phyloP scores from a whole-genome alignment of 2,329 filamentous ascomycete species.

The Xylariaceae sp. region DNA sequence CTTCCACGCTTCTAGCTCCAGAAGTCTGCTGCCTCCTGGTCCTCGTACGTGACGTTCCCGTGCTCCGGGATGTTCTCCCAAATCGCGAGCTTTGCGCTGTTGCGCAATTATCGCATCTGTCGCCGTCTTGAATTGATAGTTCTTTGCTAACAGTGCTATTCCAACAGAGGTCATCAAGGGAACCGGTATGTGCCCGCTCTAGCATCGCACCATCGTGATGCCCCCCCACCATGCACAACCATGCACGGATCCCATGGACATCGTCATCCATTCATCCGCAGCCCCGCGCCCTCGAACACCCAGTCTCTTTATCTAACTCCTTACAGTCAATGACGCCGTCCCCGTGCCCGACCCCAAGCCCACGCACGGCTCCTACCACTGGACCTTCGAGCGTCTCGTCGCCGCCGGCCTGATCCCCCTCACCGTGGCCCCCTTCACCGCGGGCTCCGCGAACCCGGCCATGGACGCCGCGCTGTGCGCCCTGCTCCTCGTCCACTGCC shows the following conservation, averaged over 20 bases:
- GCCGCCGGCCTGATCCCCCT: conserved; percentile 79
- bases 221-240: neutral
- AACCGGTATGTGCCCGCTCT: conserved; percentile 51
- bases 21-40: conserved; percentile 72
- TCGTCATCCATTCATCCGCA: neutral
- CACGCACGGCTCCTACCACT: conserved; percentile 93
- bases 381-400: conserved; percentile 88
- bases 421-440: conserved; percentile 84
- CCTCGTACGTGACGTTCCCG: conserved; percentile 60
- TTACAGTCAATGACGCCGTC: conserved; percentile 79
- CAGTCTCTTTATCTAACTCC: neutral
- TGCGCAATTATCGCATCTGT: conserved; percentile 2
- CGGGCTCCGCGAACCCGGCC: conserved; percentile 83
- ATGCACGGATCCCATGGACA: neutral
- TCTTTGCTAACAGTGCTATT: conserved; percentile 39
- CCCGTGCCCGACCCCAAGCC: conserved; percentile 67
- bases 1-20: conserved; percentile 79
- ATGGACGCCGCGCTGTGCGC: conserved; percentile 82
- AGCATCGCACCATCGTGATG: neutral
- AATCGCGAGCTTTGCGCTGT: neutral
- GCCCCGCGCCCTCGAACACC: neutral
- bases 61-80: neutral
- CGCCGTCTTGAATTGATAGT: neutral
- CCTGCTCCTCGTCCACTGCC: conserved; percentile 81
- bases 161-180: conserved; percentile 66